Percentiles rank a stretch among this genome's conserved stretches.
Conservation (phyloP, 768 basidiomycete species). For the Phlebiopsis gigantea region DNA sequence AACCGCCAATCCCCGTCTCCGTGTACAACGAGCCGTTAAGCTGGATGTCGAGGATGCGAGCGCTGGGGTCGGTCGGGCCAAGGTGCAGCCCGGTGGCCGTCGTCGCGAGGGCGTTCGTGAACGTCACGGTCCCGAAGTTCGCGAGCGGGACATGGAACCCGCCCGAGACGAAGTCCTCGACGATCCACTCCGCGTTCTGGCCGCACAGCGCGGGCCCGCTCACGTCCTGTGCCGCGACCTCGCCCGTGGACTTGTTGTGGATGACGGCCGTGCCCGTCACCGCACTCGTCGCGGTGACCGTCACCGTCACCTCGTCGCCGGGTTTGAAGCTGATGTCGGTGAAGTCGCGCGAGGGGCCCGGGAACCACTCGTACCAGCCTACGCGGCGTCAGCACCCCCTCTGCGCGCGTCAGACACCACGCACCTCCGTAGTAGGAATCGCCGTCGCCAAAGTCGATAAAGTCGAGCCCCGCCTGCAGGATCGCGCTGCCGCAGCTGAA, state of each 20-base stretch:
- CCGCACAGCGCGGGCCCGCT: constrained; percentile 26
- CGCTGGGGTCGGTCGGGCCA: not conserved
- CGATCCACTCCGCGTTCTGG: constrained; percentile 18
- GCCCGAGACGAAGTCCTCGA: not conserved
- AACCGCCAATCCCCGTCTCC: not conserved
- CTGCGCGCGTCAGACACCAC: not conserved
- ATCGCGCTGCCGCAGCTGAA: not conserved
- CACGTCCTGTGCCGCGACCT: constrained; percentile 24
- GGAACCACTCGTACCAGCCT: constrained; percentile 32
- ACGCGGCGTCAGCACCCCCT: not conserved
- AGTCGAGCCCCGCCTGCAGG: not conserved
- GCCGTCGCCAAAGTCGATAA: not conserved
- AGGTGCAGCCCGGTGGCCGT: not conserved
- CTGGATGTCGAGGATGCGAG: not conserved
- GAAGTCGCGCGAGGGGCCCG: constrained; percentile 28
- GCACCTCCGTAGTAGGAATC: not conserved
- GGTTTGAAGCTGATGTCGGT: constrained; percentile 23
- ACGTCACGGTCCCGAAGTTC: constrained; percentile 33
- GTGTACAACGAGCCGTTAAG: not conserved
- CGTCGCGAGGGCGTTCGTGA: constrained; percentile 22
- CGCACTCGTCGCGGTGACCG: constrained; percentile 23
- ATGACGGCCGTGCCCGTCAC: constrained; percentile 15
- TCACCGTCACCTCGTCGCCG: constrained; percentile 25
- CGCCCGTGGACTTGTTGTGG: constrained; percentile 18
- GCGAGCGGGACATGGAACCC: constrained; percentile 29